Percentiles rank a stretch among this genome's conserved stretches.
phyloP scores from a whole-genome alignment of 768 basidiomycete genomes.

The Mrakia blollopis region DNA sequence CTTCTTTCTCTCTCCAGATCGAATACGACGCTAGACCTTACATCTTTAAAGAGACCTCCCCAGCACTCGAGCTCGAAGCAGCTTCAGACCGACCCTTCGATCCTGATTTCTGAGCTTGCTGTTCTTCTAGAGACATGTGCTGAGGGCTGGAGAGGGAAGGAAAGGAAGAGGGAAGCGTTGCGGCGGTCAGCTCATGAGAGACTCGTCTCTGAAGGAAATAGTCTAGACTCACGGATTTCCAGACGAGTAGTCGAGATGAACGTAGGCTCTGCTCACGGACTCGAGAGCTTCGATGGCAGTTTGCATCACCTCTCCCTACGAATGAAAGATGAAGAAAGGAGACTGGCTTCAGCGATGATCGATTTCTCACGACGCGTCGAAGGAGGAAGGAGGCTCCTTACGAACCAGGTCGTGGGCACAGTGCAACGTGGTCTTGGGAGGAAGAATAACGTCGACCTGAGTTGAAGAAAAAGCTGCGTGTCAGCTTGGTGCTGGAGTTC shows the following conservation, averaged over 20 bases:
- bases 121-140: not conserved
- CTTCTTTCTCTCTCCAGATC: too few species aligned
- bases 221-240: not conserved
- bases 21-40: too few species aligned
- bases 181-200: not conserved
- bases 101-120: not conserved
- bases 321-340: not conserved
- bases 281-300: slow-evolving; percentile 22
- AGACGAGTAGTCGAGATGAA: slow-evolving; percentile 26
- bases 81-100: not conserved
- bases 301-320: slow-evolving; percentile 27
- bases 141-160: not conserved
- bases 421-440: slow-evolving; percentile 25
- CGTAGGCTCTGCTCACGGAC: slow-evolving; percentile 12
- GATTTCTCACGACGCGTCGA: not conserved
- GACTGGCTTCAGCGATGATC: too few species aligned
- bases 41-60: not conserved
- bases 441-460: slow-evolving; percentile 30
- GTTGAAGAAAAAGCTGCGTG: not conserved
- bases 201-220: not conserved
- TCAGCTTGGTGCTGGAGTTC: too few species aligned
- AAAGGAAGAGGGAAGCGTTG: not conserved
- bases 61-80: not conserved
- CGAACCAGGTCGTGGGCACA: slow-evolving; percentile 28
- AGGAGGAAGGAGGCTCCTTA: too few species aligned